Conservation (phyloP, 2,329 filamentous ascomycete species). For the Simplicillium sp. region DNA sequence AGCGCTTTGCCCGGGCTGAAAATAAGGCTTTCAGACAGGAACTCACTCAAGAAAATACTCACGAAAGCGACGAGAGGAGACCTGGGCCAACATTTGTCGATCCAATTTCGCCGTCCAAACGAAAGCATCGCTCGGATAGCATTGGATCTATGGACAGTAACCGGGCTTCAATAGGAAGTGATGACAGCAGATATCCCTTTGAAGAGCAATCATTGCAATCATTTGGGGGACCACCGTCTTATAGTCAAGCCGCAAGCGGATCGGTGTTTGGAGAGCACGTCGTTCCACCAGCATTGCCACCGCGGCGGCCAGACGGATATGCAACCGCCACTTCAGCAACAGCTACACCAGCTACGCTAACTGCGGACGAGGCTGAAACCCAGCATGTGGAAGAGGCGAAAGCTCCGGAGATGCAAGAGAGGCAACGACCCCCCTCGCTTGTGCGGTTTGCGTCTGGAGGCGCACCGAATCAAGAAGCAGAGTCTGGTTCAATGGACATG, state of each 20-base stretch:
- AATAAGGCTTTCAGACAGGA: slow-evolving; percentile 44
- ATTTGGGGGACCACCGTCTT: slow-evolving; percentile 16
- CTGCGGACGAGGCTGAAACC: neutral
- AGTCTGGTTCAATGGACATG: too few relatives aligned
- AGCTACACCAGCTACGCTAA: too few relatives aligned
- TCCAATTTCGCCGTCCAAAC: slow-evolving; percentile 33
- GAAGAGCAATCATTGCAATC: slow-evolving; percentile 6
- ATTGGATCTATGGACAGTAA: slow-evolving; percentile 37
- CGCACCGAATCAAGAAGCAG: too few relatives aligned
- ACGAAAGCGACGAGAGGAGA: slow-evolving; percentile 12
- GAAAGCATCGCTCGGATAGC: slow-evolving; percentile 35
- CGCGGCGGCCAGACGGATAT: neutral
- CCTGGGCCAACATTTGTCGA: slow-evolving; percentile 18
- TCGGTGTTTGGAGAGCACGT: neutral
- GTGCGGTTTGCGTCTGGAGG: too few relatives aligned
- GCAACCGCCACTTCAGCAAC: too few relatives aligned
- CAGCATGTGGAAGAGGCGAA: neutral
- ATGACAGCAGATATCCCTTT: slow-evolving; percentile 19
- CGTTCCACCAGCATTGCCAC: neutral
- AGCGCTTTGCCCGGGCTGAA: slow-evolving; percentile 40
- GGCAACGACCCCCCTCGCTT: neutral
- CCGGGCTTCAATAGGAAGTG: slow-evolving; percentile 31
- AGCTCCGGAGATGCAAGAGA: neutral
- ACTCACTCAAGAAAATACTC: slow-evolving; percentile 26
- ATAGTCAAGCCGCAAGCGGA: neutral